phyloP scores from a whole-genome alignment of 805 yeast species.

The Limtongia smithiae region DNA sequence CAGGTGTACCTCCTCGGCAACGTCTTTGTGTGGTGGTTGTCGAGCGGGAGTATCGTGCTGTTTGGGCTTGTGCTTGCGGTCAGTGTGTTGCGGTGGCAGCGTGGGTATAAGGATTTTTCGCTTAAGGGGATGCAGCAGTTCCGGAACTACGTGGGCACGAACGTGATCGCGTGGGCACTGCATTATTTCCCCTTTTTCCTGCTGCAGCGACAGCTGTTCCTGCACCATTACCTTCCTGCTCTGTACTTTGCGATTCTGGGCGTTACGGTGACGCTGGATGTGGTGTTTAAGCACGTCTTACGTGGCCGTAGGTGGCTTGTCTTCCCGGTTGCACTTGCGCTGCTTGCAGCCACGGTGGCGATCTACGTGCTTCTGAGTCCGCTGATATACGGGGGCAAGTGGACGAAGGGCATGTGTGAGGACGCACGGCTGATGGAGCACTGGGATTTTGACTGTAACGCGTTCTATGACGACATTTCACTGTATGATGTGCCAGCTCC shows the following conservation, averaged over 20 bases:
- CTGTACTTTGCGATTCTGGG: constrained; percentile 81
- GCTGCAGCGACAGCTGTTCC: constrained; percentile 88
- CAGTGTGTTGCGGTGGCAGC: constrained; percentile 41
- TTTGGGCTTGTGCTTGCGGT: constrained; percentile 33
- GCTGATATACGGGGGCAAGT: constrained; percentile 68
- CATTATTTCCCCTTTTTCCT: constrained; percentile 90
- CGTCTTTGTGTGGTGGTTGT: constrained; percentile 52
- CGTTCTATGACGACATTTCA: constrained; percentile 40
- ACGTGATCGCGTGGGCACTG: constrained; percentile 68
- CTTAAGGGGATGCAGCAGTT: constrained; percentile 34
- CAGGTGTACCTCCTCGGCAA: constrained; percentile 65
- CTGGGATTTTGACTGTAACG: constrained; percentile 88
- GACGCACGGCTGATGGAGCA: constrained; percentile 53
- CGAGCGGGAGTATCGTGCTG: constrained; percentile 37
- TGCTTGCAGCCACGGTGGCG: constrained; percentile 49
- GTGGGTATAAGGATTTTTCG: constrained; percentile 37
- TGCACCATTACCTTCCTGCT: constrained; percentile 92
- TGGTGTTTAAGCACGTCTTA: constrained; percentile 32
- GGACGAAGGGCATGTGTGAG: constrained; percentile 71
- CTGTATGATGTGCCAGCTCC: constrained; percentile 1
- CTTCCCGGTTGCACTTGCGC: constrained; percentile 45
- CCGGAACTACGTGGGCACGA: constrained; percentile 42
- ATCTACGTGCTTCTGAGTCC: constrained; percentile 66
- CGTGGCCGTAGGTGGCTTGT: constrained; percentile 44
- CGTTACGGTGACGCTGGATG: constrained; percentile 55